Percentiles rank a stretch among this genome's conserved stretches.
Evolutionary conservation across 208 protist species (phyloP).

Genomic region (Spongospora subterranea): DNA sequence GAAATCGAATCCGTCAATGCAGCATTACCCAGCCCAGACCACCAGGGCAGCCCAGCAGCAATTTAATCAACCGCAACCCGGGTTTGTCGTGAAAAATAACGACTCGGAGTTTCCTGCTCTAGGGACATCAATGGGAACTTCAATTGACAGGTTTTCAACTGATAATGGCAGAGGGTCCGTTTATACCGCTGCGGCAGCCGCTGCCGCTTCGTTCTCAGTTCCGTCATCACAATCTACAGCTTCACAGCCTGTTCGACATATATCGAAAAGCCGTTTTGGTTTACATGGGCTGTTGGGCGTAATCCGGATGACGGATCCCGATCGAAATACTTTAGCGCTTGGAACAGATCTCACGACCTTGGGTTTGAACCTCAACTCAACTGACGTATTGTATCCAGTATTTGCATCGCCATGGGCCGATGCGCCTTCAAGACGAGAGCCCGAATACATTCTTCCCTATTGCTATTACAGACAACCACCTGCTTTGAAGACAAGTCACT

Average conservation of each 20-base stretch:
- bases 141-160: no score
- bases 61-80: background rate
- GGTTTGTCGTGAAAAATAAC: constrained; percentile 6
- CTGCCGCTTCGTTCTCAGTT: background rate
- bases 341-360: constrained; percentile 85
- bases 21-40: background rate
- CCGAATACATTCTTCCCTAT: constrained; percentile 79
- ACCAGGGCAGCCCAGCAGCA: background rate
- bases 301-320: constrained; percentile 81
- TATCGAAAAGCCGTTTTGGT: constrained; percentile 69
- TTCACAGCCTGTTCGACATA: background rate
- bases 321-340: constrained; percentile 82
- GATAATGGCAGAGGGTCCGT: no score
- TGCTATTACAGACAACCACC: constrained; percentile 79
- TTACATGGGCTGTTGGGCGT: constrained; percentile 80
- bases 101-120: constrained; percentile 35
- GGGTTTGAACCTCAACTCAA: constrained; percentile 84
- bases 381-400: constrained; percentile 77
- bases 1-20: background rate
- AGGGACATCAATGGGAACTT: background rate
- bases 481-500: constrained; percentile 79
- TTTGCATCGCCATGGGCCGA: constrained; percentile 82
- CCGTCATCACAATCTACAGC: background rate
- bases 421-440: constrained; percentile 67
- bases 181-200: background rate